A percentile compares a stretch with the other conserved stretches of the same genome.
phyloP scores from a whole-genome alignment of 2,329 filamentous ascomycete genomes.

The Clonostachys rhizophaga region DNA sequence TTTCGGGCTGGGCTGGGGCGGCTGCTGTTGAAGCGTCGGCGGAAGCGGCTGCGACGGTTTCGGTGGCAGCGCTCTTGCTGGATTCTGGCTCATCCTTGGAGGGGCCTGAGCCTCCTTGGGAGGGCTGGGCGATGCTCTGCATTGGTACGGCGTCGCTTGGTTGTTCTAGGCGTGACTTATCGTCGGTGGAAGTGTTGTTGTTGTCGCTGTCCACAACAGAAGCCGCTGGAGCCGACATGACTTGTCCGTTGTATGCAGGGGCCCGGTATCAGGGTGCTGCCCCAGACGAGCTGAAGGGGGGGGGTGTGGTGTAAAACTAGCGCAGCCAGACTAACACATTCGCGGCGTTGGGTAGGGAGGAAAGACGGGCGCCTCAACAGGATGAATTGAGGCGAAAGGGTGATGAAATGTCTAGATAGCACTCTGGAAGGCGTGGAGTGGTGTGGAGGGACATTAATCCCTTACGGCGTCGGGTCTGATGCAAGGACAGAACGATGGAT shows the following conservation, averaged over 20 bases:
- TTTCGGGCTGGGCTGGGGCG: slow-evolving; percentile 2
- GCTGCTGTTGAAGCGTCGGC: slow-evolving; percentile 4
- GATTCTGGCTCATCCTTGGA: slow-evolving; percentile 3
- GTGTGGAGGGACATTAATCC: no score
- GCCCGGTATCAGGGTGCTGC: no score
- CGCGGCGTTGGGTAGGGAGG: no score
- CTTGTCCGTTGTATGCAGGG: neutral
- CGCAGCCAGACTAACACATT: no score
- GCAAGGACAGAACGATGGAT: no score
- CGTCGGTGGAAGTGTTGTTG: slow-evolving; percentile 7
- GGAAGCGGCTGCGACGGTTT: slow-evolving; percentile 8
- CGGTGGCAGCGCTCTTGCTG: slow-evolving; percentile 3
- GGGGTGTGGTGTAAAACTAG: no score
- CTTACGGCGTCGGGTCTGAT: no score
- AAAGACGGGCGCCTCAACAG: no score
- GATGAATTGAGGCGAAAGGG: no score
- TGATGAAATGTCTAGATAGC: no score
- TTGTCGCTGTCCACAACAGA: slow-evolving; percentile 13
- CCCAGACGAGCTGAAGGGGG: no score
- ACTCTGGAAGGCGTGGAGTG: no score
- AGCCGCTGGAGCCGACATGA: slow-evolving; percentile 17
- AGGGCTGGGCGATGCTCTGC: slow-evolving; percentile 20
- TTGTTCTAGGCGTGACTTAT: slow-evolving; percentile 21
- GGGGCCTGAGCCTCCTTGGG: slow-evolving; percentile 4
- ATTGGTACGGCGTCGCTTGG: slow-evolving; percentile 29